A percentile compares a stretch with the other conserved stretches of the same genome.
phyloP scores from a whole-genome alignment of 2,329 filamentous ascomycete species.

The Aspergillus aculeatinus region DNA sequence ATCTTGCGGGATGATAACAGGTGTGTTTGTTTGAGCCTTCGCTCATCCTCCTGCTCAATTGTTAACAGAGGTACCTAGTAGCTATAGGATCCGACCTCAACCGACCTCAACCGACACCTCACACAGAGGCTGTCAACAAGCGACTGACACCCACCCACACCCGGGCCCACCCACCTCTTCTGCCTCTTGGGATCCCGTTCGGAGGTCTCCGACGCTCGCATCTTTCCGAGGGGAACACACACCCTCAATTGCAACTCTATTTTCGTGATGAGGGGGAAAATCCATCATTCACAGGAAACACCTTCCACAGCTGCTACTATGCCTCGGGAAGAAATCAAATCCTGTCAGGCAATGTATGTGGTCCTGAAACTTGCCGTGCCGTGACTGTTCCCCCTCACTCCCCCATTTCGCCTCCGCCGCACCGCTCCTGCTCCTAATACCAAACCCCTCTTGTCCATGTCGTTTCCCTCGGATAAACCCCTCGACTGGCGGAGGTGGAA shows the following conservation, averaged over 20 bases:
- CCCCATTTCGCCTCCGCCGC: not conserved
- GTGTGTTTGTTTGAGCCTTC: not conserved
- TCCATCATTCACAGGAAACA: not conserved
- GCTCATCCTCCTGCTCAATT: not conserved
- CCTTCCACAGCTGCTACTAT: too few species aligned
- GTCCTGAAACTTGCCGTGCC: too few species aligned
- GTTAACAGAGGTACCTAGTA: not conserved
- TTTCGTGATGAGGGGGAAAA: not conserved
- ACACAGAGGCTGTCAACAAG: too few species aligned
- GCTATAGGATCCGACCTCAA: not conserved
- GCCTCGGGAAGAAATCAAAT: too few species aligned
- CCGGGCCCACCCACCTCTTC: slow-evolving; percentile 13
- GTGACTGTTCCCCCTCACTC: not conserved
- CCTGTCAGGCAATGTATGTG: too few species aligned
- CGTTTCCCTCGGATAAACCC: not conserved
- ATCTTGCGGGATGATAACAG: not conserved
- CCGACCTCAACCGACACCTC: not conserved
- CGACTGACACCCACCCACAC: not conserved
- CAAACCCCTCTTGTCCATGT: not conserved
- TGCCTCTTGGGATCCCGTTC: slow-evolving; percentile 1
- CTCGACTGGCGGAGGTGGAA: not conserved
- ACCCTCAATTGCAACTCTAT: not conserved
- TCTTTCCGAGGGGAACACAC: slow-evolving; percentile 5
- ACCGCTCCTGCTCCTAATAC: not conserved
- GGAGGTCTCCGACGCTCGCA: slow-evolving; percentile 25